Evolutionary conservation across 176 grass and related monocot species (phyloP).

Genomic region (Ensete glaucum): DNA sequence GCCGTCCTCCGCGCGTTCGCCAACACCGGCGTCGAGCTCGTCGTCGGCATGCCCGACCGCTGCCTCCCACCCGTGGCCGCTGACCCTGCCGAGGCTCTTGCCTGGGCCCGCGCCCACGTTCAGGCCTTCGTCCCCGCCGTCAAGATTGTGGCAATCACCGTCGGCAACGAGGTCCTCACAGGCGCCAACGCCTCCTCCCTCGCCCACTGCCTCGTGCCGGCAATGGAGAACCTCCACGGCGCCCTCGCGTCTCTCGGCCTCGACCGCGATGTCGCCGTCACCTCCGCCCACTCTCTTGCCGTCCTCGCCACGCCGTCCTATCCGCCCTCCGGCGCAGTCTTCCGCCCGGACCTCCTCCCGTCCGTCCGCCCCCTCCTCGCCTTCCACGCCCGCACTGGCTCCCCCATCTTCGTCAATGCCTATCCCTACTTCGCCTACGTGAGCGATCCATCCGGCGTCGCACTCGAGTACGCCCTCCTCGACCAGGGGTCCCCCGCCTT

Average conservation of each 20-base stretch:
- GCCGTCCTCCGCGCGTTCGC: conserved; percentile 6
- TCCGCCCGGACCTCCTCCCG: conserved; percentile 6
- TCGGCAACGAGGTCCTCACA: conserved; percentile 10
- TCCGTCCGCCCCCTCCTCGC: conserved; percentile 5
- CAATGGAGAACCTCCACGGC: conserved; percentile 9
- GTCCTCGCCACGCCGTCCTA: conserved; percentile 8
- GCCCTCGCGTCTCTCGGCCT: conserved; percentile 4
- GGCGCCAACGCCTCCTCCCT: not conserved
- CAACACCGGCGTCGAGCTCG: conserved; percentile 14
- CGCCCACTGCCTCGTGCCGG: conserved; percentile 3
- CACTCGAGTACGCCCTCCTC: conserved; percentile 4
- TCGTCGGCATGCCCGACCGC: conserved; percentile 4
- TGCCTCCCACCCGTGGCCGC: not conserved
- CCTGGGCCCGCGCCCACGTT: conserved; percentile 3
- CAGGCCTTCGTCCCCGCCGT: not conserved
- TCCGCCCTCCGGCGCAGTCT: not conserved
- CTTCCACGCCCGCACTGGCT: not conserved
- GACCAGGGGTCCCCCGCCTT: not conserved
- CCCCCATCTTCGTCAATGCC: conserved; percentile 9
- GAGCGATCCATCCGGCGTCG: not conserved
- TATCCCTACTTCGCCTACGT: conserved; percentile 15
- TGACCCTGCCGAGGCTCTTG: not conserved
- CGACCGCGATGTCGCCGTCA: conserved; percentile 1
- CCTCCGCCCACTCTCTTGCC: conserved; percentile 6
- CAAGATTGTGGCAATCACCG: conserved; percentile 2